These are phyloP conservation scores for Scedosporium dehoogii DNA, from an alignment of 2,329 filamentous ascomycete genomes.

Conservation along the genomic window DNA sequence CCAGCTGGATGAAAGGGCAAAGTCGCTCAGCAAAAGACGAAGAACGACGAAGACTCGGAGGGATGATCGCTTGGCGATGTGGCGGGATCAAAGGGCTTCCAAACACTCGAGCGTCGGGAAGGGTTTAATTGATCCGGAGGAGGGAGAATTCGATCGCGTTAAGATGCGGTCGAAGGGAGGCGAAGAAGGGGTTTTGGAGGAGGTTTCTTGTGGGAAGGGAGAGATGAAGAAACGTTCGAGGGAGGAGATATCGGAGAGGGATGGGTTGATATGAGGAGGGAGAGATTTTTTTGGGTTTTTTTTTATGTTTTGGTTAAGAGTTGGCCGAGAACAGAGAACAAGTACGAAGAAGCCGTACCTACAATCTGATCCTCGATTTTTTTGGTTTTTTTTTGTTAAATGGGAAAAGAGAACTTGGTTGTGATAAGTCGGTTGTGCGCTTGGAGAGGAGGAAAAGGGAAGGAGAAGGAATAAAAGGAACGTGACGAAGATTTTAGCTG, in stretches of 20 bases:
- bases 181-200: not conserved
- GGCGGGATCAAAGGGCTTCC: not conserved
- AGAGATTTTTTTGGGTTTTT: conserved; percentile 53
- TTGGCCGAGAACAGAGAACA: conserved; percentile 50
- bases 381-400: conserved; percentile 23
- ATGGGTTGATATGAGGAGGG: conserved; percentile 20
- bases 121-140: not conserved
- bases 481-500: conserved; percentile 23
- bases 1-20: not conserved
- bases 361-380: conserved; percentile 39
- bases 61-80: not conserved
- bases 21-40: not conserved
- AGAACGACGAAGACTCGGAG: conserved; percentile 1
- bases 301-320: conserved; percentile 41
- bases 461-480: conserved; percentile 27
- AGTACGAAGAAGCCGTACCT: conserved; percentile 48
- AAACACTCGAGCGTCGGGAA: not conserved
- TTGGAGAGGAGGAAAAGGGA: conserved; percentile 29
- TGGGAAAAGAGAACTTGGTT: conserved; percentile 21
- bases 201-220: not conserved
- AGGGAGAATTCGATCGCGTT: not conserved
- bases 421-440: conserved; percentile 32
- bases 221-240: not conserved
- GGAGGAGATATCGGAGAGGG: conserved; percentile 1
- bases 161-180: not conserved